Conservation (phyloP, 2,329 filamentous ascomycete species). For the Stagonosporopsis chrysanthemi region DNA sequence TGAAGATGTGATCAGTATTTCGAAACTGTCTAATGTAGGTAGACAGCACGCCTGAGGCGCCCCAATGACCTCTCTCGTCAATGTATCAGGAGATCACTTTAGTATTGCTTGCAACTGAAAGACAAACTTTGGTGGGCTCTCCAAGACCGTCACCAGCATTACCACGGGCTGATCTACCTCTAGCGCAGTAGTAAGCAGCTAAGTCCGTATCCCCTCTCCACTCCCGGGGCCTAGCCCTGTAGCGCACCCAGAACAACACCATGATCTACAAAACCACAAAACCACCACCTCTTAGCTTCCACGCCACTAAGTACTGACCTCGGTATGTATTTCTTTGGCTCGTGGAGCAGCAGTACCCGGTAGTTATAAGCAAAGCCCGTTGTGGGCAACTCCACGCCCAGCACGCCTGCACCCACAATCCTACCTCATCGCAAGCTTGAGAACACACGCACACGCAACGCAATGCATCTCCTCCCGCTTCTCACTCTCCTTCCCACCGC, state of each 20-base stretch:
- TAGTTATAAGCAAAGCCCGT: neutral
- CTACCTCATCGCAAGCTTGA: neutral
- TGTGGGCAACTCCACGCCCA: neutral
- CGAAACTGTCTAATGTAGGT: too few relatives aligned
- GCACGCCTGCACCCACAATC: neutral
- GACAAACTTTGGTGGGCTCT: neutral
- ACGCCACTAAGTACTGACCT: neutral
- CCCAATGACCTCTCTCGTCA: too few relatives aligned
- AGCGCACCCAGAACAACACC: slow-evolving; percentile 1
- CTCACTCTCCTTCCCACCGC: slow-evolving; percentile 2
- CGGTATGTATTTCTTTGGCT: neutral
- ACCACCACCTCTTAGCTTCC: neutral
- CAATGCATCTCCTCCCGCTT: neutral
- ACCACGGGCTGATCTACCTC: neutral
- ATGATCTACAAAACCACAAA: neutral
- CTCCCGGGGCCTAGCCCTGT: neutral
- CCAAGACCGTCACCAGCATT: slow-evolving; percentile 7
- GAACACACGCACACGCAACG: neutral
- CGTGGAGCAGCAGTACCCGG: neutral
- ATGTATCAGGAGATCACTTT: too few relatives aligned
- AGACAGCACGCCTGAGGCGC: too few relatives aligned
- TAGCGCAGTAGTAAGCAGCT: slow-evolving; percentile 2
- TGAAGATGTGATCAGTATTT: too few relatives aligned
- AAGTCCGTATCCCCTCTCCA: neutral
- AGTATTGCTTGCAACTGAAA: too few relatives aligned